phyloP scores from a whole-genome alignment of 169 alveolate genomes.

The Neospora caninum region DNA sequence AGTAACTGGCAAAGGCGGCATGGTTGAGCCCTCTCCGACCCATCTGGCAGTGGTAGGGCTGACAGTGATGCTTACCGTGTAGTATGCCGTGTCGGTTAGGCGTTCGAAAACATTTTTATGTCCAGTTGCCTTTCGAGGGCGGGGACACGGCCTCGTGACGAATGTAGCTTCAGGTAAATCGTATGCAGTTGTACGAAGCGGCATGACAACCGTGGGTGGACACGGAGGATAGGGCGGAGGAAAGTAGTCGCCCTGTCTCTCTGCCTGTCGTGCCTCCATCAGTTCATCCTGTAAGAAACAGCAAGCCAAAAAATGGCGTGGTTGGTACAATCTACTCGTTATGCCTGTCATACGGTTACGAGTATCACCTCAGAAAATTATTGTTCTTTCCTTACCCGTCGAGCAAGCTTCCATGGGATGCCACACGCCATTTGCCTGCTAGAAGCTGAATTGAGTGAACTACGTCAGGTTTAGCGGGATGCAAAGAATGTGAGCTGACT shows the following conservation, averaged over 20 bases:
- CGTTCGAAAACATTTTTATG: conserved; percentile 79
- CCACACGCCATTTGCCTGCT: background rate
- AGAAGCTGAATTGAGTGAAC: background rate
- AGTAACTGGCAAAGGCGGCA: background rate
- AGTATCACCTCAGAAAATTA: background rate
- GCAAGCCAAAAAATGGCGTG: background rate
- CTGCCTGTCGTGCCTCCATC: background rate
- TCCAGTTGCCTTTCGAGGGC: background rate
- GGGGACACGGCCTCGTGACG: background rate
- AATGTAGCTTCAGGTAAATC: conserved; percentile 41
- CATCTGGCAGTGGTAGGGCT: background rate
- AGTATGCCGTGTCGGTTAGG: conserved; percentile 80
- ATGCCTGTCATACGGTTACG: no score
- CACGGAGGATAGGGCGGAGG: conserved; percentile 60
- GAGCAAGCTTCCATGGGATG: background rate
- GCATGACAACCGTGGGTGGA: conserved; percentile 51
- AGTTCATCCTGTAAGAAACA: background rate
- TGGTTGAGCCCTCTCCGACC: background rate
- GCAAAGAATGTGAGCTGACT: no score
- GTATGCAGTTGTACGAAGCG: conserved; percentile 20
- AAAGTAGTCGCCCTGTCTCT: background rate
- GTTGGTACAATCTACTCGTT: no score
- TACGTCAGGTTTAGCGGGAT: no score
- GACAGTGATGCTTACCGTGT: conserved; percentile 70
- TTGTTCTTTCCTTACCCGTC: background rate